These are phyloP conservation scores for Tubosaeta sp. DNA, from an alignment of 768 basidiomycete genomes.

Conservation along the genomic window DNA sequence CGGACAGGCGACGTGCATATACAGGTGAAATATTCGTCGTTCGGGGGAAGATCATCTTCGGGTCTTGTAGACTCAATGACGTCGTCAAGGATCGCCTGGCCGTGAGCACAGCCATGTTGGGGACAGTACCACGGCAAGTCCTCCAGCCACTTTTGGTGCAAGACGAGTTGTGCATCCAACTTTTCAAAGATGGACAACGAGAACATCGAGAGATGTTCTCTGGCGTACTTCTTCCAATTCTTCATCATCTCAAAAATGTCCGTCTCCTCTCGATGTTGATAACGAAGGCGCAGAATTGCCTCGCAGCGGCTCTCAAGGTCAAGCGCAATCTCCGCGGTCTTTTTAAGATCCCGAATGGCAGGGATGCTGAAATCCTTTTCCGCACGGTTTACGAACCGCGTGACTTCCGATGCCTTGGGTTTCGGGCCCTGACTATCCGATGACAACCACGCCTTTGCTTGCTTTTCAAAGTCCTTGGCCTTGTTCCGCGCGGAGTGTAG, in stretches of 20 bases:
- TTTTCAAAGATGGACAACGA: constrained; percentile 68
- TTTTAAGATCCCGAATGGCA: constrained; percentile 60
- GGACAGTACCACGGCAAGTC: constrained; percentile 77
- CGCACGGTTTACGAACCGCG: constrained; percentile 62
- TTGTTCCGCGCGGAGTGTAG: constrained; percentile 61
- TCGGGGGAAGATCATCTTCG: constrained; percentile 75
- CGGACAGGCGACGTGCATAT: constrained; percentile 75
- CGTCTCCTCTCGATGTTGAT: constrained; percentile 49
- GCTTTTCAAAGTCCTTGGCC: constrained; percentile 77
- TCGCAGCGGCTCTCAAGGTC: constrained; percentile 77
- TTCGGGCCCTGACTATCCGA: constrained; percentile 51
- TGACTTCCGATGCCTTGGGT: constrained; percentile 65
- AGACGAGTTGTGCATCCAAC: constrained; percentile 60
- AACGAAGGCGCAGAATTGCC: constrained; percentile 62
- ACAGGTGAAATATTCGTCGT: constrained; percentile 80
- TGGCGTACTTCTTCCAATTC: constrained; percentile 70
- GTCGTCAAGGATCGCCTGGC: constrained; percentile 63
- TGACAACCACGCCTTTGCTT: constrained; percentile 66
- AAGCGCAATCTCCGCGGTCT: constrained; percentile 69
- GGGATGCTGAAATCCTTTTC: constrained; percentile 76
- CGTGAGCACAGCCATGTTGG: constrained; percentile 62
- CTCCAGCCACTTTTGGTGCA: constrained; percentile 69
- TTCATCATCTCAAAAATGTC: constrained; percentile 70
- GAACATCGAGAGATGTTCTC: constrained; percentile 70
- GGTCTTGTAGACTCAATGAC: constrained; percentile 70